Percentiles rank a stretch among this genome's conserved stretches.
Evolutionary conservation across 441 rosid species (phyloP).

Genomic region (Raphanus hybrid): DNA sequence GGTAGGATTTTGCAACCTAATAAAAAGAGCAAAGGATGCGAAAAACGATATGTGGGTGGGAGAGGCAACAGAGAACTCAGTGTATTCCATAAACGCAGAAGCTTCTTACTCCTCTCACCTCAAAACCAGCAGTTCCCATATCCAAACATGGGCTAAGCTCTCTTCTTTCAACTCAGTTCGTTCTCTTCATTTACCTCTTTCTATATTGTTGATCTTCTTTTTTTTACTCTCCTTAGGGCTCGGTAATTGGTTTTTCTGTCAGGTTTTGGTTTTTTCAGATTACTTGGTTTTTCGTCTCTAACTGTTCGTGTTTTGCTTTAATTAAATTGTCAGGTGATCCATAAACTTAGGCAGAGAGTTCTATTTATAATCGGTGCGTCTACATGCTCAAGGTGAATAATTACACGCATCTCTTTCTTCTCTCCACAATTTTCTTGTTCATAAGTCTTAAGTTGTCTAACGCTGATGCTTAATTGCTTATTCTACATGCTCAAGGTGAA

Average conservation of each 20-base stretch:
- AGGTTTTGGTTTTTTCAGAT: neutral
- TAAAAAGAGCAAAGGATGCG: constrained; percentile 65
- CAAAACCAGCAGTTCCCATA: constrained; percentile 57
- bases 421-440: neutral
- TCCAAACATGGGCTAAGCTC: constrained; percentile 71
- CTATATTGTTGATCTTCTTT: neutral
- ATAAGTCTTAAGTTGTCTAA: neutral
- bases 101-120: constrained; percentile 65
- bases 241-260: neutral
- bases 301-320: neutral
- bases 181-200: constrained; percentile 30
- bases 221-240: neutral
- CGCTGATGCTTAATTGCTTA: constrained; percentile 43
- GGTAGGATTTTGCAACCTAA: constrained; percentile 87
- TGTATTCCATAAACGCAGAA: constrained; percentile 59
- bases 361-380: constrained; percentile 52
- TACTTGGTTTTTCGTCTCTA: neutral
- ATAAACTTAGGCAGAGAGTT: constrained; percentile 64
- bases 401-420: neutral
- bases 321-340: constrained; percentile 53
- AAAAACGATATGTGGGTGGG: constrained; percentile 79
- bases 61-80: constrained; percentile 89
- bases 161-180: constrained; percentile 64
- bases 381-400: constrained; percentile 11
- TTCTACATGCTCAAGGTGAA: neutral